Evolutionary conservation across 2,329 filamentous ascomycete species (phyloP).

Genomic region (Blastomyces percursus): DNA sequence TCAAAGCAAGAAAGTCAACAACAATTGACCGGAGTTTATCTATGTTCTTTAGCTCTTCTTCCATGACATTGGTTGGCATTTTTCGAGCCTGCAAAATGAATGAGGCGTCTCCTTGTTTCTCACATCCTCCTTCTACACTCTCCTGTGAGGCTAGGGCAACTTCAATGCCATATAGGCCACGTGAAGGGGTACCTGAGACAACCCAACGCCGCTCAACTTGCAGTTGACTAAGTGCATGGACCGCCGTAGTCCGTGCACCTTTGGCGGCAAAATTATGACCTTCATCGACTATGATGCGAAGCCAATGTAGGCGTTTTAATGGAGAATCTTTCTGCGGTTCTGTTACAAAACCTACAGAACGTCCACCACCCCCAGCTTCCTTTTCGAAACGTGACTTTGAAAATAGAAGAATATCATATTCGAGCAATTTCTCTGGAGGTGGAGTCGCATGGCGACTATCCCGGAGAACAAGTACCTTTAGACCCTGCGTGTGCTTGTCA

Average conservation of each 20-base stretch:
- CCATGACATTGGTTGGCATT: slow-evolving; percentile 32
- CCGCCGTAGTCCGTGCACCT: slow-evolving; percentile 47
- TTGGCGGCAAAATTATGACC: slow-evolving; percentile 72
- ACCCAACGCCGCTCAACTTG: slow-evolving; percentile 68
- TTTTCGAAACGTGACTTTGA: slow-evolving; percentile 62
- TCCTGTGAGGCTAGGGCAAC: slow-evolving; percentile 42
- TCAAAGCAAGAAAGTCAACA: slow-evolving; percentile 59
- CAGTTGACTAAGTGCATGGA: slow-evolving; percentile 44
- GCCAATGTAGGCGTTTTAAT: slow-evolving; percentile 64
- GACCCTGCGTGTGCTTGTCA: slow-evolving; percentile 57
- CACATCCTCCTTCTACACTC: slow-evolving; percentile 11
- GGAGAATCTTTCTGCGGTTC: slow-evolving; percentile 44
- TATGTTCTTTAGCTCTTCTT: slow-evolving; percentile 52
- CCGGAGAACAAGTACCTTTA: slow-evolving; percentile 56
- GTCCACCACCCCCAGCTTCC: slow-evolving; percentile 37
- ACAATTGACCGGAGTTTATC: slow-evolving; percentile 56
- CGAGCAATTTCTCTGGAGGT: slow-evolving; percentile 44
- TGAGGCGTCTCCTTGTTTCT: slow-evolving; percentile 12
- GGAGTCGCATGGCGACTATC: slow-evolving; percentile 46
- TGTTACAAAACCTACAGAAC: slow-evolving; percentile 28
- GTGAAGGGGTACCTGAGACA: slow-evolving; percentile 80
- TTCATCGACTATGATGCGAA: slow-evolving; percentile 84
- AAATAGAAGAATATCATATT: slow-evolving; percentile 68
- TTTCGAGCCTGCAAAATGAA: slow-evolving; percentile 25
- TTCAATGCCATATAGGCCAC: slow-evolving; percentile 67